These are phyloP conservation scores for Tritrichomonas foetus DNA, from an alignment of 208 protist species.

Conservation along the genomic window DNA sequence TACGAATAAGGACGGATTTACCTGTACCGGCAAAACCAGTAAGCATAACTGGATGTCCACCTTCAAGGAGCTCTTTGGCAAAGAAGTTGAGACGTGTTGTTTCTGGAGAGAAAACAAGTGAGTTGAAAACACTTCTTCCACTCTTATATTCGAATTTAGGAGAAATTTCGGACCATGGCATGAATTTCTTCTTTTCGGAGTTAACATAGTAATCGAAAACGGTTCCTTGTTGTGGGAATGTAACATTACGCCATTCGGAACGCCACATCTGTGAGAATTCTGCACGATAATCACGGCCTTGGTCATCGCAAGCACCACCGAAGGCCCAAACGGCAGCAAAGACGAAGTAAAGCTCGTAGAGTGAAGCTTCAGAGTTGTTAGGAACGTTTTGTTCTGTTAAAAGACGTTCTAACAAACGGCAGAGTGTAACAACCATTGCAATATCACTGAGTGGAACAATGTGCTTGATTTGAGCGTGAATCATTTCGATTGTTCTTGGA, in stretches of 20 bases:
- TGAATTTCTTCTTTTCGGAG: constrained; percentile 65
- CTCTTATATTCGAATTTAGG: neutral
- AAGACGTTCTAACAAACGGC: constrained; percentile 84
- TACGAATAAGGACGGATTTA: constrained; percentile 90
- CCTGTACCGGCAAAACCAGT: constrained; percentile 87
- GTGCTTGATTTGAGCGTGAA: constrained; percentile 67
- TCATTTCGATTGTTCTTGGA: constrained; percentile 76
- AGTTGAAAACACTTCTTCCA: neutral
- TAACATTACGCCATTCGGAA: constrained; percentile 10
- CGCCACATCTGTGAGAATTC: constrained; percentile 72
- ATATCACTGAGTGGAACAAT: constrained; percentile 77
- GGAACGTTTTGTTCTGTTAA: constrained; percentile 48
- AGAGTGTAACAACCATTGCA: constrained; percentile 86
- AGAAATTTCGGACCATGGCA: constrained; percentile 24
- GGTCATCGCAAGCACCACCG: constrained; percentile 83
- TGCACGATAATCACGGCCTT: constrained; percentile 67
- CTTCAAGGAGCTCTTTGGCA: constrained; percentile 80
- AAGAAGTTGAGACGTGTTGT: constrained; percentile 83
- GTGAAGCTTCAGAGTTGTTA: constrained; percentile 64
- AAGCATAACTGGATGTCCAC: constrained; percentile 84
- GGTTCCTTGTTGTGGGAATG: constrained; percentile 48
- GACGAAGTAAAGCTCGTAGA: constrained; percentile 91
- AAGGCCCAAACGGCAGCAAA: constrained; percentile 92
- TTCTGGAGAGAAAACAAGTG: constrained; percentile 84
- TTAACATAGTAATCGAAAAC: constrained; percentile 89